Conservation (phyloP, 257 asterid species). For the Cruciata laevipes region DNA sequence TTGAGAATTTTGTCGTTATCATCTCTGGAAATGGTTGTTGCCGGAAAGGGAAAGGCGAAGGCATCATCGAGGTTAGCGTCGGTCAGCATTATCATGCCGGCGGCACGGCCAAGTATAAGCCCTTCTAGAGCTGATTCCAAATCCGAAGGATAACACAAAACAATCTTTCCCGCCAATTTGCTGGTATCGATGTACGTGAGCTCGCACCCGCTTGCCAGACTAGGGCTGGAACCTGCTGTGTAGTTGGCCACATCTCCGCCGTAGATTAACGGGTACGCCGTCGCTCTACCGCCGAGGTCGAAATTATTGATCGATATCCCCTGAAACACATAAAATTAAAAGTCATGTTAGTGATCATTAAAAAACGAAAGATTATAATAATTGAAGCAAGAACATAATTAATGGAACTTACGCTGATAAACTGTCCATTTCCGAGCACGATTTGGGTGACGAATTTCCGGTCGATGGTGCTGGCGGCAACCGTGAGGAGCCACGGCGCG, state of each 20-base stretch:
- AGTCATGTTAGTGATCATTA: too few species aligned
- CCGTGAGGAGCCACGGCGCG: conserved; percentile 36
- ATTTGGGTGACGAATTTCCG: conserved; percentile 26
- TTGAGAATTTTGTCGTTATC: conserved; percentile 7
- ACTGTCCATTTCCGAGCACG: conserved; percentile 29
- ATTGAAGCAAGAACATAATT: too few species aligned
- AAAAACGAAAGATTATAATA: too few species aligned
- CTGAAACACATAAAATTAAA: too few species aligned
- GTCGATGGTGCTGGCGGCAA: conserved; percentile 49
- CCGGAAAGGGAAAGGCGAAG: conserved; percentile 11
- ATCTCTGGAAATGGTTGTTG: neutral
- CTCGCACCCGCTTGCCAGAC: neutral
- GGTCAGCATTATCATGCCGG: conserved; percentile 4
- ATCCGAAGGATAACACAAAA: neutral
- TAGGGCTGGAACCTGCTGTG: neutral
- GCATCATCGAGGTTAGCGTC: neutral
- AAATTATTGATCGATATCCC: conserved; percentile 8
- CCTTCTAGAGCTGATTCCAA: neutral
- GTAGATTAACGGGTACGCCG: neutral
- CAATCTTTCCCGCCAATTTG: conserved; percentile 13
- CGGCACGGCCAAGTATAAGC: neutral
- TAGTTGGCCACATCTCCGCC: neutral
- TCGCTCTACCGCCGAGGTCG: neutral
- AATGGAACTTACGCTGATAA: conserved; percentile 19
- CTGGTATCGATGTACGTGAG: neutral